Evolutionary conservation across 2,329 filamentous ascomycete genomes (phyloP).

Genomic region (Exophiala sp.): DNA sequence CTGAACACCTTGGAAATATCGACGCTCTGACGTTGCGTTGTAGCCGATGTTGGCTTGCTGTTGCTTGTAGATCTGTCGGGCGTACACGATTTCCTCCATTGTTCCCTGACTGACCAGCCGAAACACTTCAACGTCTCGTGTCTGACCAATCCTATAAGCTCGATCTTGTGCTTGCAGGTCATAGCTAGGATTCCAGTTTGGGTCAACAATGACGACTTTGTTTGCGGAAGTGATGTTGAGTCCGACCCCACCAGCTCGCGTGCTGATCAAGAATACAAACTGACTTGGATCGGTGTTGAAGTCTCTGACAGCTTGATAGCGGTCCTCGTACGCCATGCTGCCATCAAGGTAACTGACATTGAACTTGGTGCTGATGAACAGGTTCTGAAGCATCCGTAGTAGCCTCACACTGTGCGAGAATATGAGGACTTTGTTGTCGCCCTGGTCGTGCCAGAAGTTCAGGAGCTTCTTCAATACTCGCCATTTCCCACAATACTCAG

Average conservation of each 20-base stretch:
- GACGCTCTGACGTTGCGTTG: constrained; percentile 82
- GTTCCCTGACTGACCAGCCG: constrained; percentile 86
- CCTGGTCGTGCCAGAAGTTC: constrained; percentile 82
- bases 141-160: constrained; percentile 92
- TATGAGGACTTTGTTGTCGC: constrained; percentile 83
- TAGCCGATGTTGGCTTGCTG: constrained; percentile 98
- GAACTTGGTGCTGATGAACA: constrained; percentile 86
- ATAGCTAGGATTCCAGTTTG: constrained; percentile 95
- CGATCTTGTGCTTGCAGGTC: constrained; percentile 95
- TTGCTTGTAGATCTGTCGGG: constrained; percentile 96
- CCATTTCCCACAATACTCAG: constrained; percentile 96
- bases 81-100: constrained; percentile 96
- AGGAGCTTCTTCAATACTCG: constrained; percentile 82
- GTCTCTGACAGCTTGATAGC: constrained; percentile 76
- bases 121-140: constrained; percentile 90
- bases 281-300: constrained; percentile 85
- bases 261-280: constrained; percentile 95
- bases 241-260: constrained; percentile 86
- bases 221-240: constrained; percentile 97
- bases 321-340: constrained; percentile 75
- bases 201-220: constrained; percentile 95
- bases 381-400: constrained; percentile 74
- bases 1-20: constrained; percentile 94
- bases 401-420: constrained; percentile 91
- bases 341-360: constrained; percentile 90